A percentile compares a stretch with the other conserved stretches of the same genome.
Evolutionary conservation across 805 yeast species (phyloP).

Genomic region (Hemisphaericaspora nanyangensis): DNA sequence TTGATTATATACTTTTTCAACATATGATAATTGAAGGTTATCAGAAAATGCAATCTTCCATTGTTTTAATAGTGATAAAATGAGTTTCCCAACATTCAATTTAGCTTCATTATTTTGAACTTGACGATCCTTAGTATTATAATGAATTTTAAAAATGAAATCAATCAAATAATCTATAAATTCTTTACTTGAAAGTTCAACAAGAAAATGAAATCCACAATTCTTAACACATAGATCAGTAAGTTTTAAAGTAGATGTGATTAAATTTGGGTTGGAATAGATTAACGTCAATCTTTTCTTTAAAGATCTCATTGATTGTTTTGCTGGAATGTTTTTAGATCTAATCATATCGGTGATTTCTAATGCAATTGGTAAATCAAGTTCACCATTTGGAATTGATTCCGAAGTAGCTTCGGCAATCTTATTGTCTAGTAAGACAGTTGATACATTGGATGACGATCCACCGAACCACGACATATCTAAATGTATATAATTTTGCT

Average conservation of each 20-base stretch:
- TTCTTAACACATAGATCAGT: slow-evolving; percentile 88
- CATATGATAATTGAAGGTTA: slow-evolving; percentile 62
- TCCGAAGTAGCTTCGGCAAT: slow-evolving; percentile 81
- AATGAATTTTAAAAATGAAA: slow-evolving; percentile 34
- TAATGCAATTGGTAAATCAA: slow-evolving; percentile 65
- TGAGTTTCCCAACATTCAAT: slow-evolving; percentile 48
- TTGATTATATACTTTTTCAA: slow-evolving; percentile 56
- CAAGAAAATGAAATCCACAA: slow-evolving; percentile 82
- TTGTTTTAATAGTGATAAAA: slow-evolving; percentile 64
- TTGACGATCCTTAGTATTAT: slow-evolving; percentile 26
- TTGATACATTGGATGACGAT: slow-evolving; percentile 22
- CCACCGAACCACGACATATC: slow-evolving; percentile 57
- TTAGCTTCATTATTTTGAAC: slow-evolving; percentile 22
- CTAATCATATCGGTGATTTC: slow-evolving; percentile 87
- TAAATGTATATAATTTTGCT: too few species aligned
- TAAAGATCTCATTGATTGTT: slow-evolving; percentile 79
- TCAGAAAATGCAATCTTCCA: slow-evolving; percentile 75
- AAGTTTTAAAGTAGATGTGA: slow-evolving; percentile 69
- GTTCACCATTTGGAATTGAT: slow-evolving; percentile 87
- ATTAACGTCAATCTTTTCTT: slow-evolving; percentile 66
- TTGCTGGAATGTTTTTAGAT: slow-evolving; percentile 72
- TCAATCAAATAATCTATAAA: slow-evolving; percentile 77
- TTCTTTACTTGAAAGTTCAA: slow-evolving; percentile 77
- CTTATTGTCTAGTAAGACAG: slow-evolving; percentile 51
- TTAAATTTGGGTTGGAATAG: slow-evolving; percentile 71